Conservation (phyloP, 129 eudicot genomes). For the Helichrysum umbraculigerum region DNA sequence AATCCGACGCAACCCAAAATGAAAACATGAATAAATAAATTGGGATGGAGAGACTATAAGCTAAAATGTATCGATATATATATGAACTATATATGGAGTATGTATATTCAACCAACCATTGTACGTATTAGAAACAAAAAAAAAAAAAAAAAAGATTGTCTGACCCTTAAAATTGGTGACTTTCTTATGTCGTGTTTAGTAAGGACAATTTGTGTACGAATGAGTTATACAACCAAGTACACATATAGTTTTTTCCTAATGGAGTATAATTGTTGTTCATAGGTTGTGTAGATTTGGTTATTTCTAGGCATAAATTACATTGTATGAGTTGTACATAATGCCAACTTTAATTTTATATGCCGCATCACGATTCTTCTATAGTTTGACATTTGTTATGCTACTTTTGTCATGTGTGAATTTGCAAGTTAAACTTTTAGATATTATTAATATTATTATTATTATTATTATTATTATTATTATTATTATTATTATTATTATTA, state of each 20-base stretch:
- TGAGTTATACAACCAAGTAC: neutral
- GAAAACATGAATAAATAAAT: no score
- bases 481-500: no score
- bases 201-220: neutral
- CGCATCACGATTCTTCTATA: constrained; percentile 16
- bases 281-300: constrained; percentile 19
- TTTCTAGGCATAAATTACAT: constrained; percentile 8
- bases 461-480: no score
- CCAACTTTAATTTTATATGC: constrained; percentile 6
- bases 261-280: neutral
- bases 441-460: no score
- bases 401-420: neutral
- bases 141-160: no score
- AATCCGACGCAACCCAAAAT: no score
- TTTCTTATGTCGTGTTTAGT: neutral
- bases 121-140: no score
- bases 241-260: no score
- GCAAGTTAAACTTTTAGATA: neutral
- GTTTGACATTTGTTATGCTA: constrained; percentile 8
- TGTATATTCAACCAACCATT: no score
- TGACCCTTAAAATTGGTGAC: neutral
- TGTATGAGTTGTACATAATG: constrained; percentile 20
- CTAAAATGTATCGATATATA: no score
- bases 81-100: no score
- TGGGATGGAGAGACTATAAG: no score